A percentile compares a stretch with the other conserved stretches of the same genome.
phyloP scores from a whole-genome alignment of 2,329 filamentous ascomycete genomes.

The Westerdykella sp. region DNA sequence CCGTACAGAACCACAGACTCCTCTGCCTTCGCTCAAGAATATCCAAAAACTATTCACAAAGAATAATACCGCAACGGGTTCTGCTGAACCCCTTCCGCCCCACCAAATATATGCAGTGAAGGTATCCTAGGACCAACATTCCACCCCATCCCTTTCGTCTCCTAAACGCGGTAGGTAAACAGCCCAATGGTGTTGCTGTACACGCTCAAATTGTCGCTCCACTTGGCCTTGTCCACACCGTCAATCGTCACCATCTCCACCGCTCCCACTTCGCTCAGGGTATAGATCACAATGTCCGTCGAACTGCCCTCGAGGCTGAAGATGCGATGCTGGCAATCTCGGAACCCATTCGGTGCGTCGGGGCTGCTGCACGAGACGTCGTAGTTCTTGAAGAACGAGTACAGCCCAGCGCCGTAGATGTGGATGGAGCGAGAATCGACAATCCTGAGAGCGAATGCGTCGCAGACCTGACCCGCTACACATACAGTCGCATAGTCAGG shows the following conservation, averaged over 20 bases:
- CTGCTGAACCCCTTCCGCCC: too few species aligned
- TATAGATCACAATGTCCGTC: slow-evolving; percentile 39
- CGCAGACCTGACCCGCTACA: slow-evolving; percentile 16
- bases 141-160: too few species aligned
- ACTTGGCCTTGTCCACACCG: slow-evolving; percentile 39
- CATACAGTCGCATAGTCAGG: slow-evolving; percentile 56
- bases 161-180: slow-evolving; percentile 11
- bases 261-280: slow-evolving; percentile 45
- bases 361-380: slow-evolving; percentile 32
- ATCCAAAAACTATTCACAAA: too few species aligned
- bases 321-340: slow-evolving; percentile 47
- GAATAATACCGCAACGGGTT: too few species aligned
- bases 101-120: too few species aligned
- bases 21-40: too few species aligned
- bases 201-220: slow-evolving; percentile 44
- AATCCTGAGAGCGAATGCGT: slow-evolving; percentile 60
- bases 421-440: slow-evolving; percentile 52
- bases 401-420: slow-evolving; percentile 60
- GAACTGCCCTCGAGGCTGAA: slow-evolving; percentile 43
- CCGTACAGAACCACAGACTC: too few species aligned
- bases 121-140: too few species aligned
- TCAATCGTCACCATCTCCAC: slow-evolving; percentile 45
- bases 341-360: slow-evolving; percentile 24
- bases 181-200: slow-evolving; percentile 32
- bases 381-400: slow-evolving; percentile 65